Percentiles rank a stretch among this genome's conserved stretches.
Conservation (phyloP, 345 rosid genomes). For the Erodium maritimum region DNA sequence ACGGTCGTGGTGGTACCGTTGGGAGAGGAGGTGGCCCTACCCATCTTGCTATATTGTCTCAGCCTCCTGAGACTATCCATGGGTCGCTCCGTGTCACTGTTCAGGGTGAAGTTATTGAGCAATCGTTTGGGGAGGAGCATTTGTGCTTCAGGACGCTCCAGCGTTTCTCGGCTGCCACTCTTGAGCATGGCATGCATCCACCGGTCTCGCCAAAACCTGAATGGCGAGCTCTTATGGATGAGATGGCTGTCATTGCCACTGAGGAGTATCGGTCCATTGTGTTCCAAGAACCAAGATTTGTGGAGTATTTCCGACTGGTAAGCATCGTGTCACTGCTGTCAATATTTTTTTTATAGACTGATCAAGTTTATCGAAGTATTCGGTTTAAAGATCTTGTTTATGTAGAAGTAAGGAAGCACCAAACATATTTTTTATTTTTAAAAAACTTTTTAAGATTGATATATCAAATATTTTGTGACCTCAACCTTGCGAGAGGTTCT, state of each 20-base stretch:
- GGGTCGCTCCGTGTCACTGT: constrained; percentile 93
- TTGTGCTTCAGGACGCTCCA: constrained; percentile 90
- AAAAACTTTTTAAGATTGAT: too few species aligned
- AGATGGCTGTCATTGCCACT: constrained; percentile 91
- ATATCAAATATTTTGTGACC: too few species aligned
- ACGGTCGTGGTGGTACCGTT: constrained; percentile 98
- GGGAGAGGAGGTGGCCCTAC: constrained; percentile 99
- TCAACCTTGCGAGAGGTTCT: too few species aligned
- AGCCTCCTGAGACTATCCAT: constrained; percentile 96
- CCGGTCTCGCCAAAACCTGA: constrained; percentile 90
- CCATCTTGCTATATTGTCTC: constrained; percentile 96
- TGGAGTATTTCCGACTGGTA: constrained; percentile 94
- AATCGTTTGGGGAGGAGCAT: constrained; percentile 91
- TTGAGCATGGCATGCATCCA: constrained; percentile 93
- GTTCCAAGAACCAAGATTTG: constrained; percentile 84
- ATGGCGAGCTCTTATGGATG: constrained; percentile 84
- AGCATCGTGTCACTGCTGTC: constrained; percentile 15
- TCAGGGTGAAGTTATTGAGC: constrained; percentile 96
- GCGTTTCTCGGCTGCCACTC: constrained; percentile 94
- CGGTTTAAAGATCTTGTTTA: too few species aligned
- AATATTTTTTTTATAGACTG: too few species aligned
- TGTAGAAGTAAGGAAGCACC: too few species aligned
- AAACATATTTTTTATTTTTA: too few species aligned
- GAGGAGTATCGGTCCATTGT: constrained; percentile 83
- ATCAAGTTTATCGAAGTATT: too few species aligned